Percentiles rank a stretch among this genome's conserved stretches.
Conservation (phyloP, 805 yeast species). For the Myxozyma melibiosi region DNA sequence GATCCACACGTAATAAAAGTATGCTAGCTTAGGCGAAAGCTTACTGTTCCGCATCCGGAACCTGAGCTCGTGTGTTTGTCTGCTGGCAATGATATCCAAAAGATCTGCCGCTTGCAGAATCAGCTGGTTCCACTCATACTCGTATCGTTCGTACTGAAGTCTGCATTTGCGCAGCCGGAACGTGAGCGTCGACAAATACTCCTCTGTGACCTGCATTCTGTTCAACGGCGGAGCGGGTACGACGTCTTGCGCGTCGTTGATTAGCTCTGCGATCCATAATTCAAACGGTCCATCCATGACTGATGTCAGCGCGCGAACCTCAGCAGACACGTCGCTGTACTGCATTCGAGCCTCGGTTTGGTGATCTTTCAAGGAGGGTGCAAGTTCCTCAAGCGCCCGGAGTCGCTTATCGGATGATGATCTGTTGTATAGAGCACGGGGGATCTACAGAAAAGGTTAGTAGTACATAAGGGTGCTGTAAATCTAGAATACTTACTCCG, state of each 20-base stretch:
- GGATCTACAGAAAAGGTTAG: conserved; percentile 47
- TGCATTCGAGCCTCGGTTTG: conserved; percentile 64
- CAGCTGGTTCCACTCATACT: conserved; percentile 58
- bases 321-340: conserved; percentile 63
- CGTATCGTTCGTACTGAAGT: conserved; percentile 56
- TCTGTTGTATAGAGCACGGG: conserved; percentile 50
- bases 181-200: conserved; percentile 55
- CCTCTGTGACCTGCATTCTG: conserved; percentile 41
- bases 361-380: conserved; percentile 61
- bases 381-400: conserved; percentile 50
- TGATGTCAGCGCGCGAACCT: conserved; percentile 55
- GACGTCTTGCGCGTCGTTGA: conserved; percentile 37
- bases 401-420: conserved; percentile 45
- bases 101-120: conserved; percentile 53
- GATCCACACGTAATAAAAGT: conserved; percentile 47
- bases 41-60: conserved; percentile 39
- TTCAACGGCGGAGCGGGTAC: conserved; percentile 31
- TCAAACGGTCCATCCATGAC: conserved; percentile 54
- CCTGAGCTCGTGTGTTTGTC: conserved; percentile 36
- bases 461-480: background rate
- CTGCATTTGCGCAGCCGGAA: conserved; percentile 55
- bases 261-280: conserved; percentile 66
- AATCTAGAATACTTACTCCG: conserved; percentile 38
- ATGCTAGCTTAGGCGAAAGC: conserved; percentile 49
- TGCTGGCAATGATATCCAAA: conserved; percentile 61